Base-by-base conservation (phyloP, 1,284 basidiomycete species). In the Cryptococcus sp. region DNA sequence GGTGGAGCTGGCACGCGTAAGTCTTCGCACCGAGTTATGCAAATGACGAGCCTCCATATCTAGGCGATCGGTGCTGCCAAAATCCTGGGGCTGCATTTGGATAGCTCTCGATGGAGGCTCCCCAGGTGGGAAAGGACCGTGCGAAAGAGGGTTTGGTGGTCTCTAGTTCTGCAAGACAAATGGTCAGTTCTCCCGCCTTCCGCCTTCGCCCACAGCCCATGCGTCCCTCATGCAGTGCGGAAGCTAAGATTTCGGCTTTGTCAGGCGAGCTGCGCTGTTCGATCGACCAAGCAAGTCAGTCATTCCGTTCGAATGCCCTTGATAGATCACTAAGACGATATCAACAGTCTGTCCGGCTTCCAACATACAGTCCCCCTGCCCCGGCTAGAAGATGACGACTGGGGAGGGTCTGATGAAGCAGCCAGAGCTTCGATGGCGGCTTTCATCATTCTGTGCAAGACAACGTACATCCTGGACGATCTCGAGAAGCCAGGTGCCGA, bases 121-220 rank as follows among this genome's bases (percentile, higher is more conserved):
- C 66, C 66, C 2, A 23, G 42, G 20, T 68, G 66, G 66, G 66
- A 68, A 45, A 27, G 58, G 17, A 48, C 50, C 23, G 50, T 68
- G n/a, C 56, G 66, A 31, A 63, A 54, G 22, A 39, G 66, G 27
- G 44, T 68, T 3, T 68, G 64, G 61, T 68, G 66, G 66, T 44
- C 56, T 22, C 42, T 45, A 19, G 42, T 45, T 13, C 47, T 68
- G 3, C 50, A 64, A 19, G 65, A 66, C 54, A 59, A 57, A 31
- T 57, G 53, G 62, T 50, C 25, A 41, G 57, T 35, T 8, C 10
- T 35, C 31, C 31, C 31, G 31, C 5, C 31, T 35, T 35, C 31
- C 4, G 31, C 31, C 8, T 35, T 10, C 31, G 31, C 8, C 8
- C 31, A 35, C 5, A 35, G 31, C 31, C 31, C 31, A 10, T 2